These are phyloP conservation scores for Glonium stellatum DNA, from an alignment of 495 filamentous ascomycete species.

Conservation along the genomic window DNA sequence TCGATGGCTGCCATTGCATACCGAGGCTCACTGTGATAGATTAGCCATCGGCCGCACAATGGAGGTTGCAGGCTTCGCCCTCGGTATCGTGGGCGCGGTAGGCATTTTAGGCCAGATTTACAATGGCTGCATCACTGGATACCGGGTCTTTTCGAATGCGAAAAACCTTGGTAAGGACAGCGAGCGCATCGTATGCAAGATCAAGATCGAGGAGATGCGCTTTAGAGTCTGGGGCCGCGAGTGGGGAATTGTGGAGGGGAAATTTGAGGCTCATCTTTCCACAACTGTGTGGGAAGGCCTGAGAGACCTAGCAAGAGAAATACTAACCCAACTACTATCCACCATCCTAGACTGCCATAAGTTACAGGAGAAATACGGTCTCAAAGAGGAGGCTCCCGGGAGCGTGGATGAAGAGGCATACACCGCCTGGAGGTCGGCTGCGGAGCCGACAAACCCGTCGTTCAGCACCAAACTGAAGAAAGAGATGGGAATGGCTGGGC, in stretches of 20 bases:
- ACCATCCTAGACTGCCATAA: slow-evolving; percentile 38
- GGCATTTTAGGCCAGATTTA: slow-evolving; percentile 31
- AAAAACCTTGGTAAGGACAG: slow-evolving; percentile 32
- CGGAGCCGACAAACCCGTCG: neutral
- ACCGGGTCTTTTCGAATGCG: slow-evolving; percentile 34
- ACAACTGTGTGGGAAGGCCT: slow-evolving; percentile 25
- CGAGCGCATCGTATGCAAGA: slow-evolving; percentile 36
- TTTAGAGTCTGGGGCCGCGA: slow-evolving; percentile 36
- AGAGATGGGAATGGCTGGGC: neutral
- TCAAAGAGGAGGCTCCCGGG: slow-evolving; percentile 27
- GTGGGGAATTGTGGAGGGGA: slow-evolving; percentile 37
- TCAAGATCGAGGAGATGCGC: slow-evolving; percentile 38
- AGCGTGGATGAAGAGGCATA: slow-evolving; percentile 19
- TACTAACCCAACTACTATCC: slow-evolving; percentile 31
- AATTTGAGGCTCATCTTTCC: slow-evolving; percentile 31
- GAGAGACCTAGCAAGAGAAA: slow-evolving; percentile 27
- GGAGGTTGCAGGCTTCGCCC: slow-evolving; percentile 23
- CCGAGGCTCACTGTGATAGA: too few species aligned
- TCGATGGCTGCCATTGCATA: too few species aligned
- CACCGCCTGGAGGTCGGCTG: neutral
- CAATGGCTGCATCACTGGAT: slow-evolving; percentile 36
- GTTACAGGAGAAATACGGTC: slow-evolving; percentile 36
- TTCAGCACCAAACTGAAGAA: slow-evolving; percentile 8
- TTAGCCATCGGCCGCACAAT: slow-evolving; percentile 2
- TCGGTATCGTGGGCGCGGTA: slow-evolving; percentile 25